A percentile compares a stretch with the other conserved stretches of the same genome.
phyloP scores from a whole-genome alignment of 2,329 filamentous ascomycete genomes.

The Colletotrichum orbiculare region DNA sequence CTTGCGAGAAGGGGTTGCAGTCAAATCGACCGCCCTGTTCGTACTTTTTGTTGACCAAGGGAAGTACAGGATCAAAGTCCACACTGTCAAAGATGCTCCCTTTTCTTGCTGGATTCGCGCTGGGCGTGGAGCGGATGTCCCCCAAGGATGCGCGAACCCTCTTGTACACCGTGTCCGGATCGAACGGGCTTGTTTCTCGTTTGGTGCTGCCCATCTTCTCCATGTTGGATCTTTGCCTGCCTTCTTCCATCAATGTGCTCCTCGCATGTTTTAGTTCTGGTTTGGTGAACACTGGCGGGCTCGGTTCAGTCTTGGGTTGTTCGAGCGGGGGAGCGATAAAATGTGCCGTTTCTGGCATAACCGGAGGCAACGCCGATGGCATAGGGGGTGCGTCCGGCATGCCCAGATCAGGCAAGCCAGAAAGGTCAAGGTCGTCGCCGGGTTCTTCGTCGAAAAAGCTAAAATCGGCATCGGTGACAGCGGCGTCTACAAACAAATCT shows the following conservation, averaged over 20 bases:
- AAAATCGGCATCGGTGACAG: constrained; percentile 85
- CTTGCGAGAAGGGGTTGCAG: constrained; percentile 49
- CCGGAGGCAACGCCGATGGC: constrained; percentile 6
- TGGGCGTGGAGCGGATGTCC: constrained; percentile 39
- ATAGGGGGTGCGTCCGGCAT: constrained; percentile 23
- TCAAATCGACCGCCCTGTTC: constrained; percentile 66
- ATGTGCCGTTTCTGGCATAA: constrained; percentile 36
- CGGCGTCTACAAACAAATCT: constrained; percentile 77
- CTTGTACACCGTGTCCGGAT: constrained; percentile 68
- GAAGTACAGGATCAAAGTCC: constrained; percentile 63
- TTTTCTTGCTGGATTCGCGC: constrained; percentile 45
- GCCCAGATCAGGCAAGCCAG: constrained; percentile 45
- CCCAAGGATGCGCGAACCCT: constrained; percentile 61
- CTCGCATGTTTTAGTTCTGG: constrained; percentile 69
- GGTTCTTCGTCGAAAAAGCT: constrained; percentile 81
- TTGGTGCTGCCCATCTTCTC: constrained; percentile 49
- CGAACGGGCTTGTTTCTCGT: constrained; percentile 67
- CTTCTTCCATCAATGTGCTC: constrained; percentile 61
- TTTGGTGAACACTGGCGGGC: constrained; percentile 61
- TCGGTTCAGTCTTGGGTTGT: constrained; percentile 24
- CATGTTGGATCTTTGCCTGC: constrained; percentile 42
- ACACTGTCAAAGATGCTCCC: constrained; percentile 65
- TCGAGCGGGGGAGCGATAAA: constrained; percentile 31
- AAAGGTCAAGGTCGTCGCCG: constrained; percentile 51
- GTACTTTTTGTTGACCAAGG: constrained; percentile 68